Conservation (phyloP, 2,329 filamentous ascomycete species). For the Hymenoscyphus fraxineus region DNA sequence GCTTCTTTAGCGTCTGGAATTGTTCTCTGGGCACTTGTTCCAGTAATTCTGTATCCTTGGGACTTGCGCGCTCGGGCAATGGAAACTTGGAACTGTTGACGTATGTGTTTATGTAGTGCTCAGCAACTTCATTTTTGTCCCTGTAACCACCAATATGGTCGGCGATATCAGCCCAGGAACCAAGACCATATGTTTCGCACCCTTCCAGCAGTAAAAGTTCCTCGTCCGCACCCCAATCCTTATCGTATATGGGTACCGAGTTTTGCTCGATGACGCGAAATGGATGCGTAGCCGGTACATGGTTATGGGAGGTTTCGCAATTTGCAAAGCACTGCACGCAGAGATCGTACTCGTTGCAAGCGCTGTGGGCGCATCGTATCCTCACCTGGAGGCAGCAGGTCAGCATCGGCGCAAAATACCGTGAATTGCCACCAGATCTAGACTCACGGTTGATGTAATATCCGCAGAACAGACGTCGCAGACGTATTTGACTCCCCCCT, state of each 20-base stretch:
- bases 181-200: conserved; percentile 91
- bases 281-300: conserved; percentile 81
- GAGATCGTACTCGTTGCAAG: conserved; percentile 91
- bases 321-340: conserved; percentile 92
- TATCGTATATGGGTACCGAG: conserved; percentile 92
- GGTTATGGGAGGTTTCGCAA: conserved; percentile 74
- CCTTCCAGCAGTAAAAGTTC: conserved; percentile 91
- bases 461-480: conserved; percentile 96
- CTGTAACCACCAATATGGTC: conserved; percentile 97
- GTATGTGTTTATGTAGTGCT: conserved; percentile 89
- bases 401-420: conserved; percentile 9
- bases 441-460: conserved; percentile 87
- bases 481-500: conserved; percentile 91
- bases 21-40: conserved; percentile 82
- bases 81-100: conserved; percentile 81
- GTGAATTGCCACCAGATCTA: conserved; percentile 3
- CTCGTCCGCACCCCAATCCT: conserved; percentile 96
- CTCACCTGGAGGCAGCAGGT: conserved; percentile 61
- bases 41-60: conserved; percentile 72
- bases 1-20: conserved; percentile 90
- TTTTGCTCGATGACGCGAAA: conserved; percentile 97
- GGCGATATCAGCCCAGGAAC: conserved; percentile 96
- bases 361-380: conserved; percentile 75
- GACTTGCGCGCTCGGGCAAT: conserved; percentile 79
- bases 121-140: conserved; percentile 89